These are phyloP conservation scores for Silybum marianum DNA, from an alignment of 129 eudicot species.

Conservation along the genomic window DNA sequence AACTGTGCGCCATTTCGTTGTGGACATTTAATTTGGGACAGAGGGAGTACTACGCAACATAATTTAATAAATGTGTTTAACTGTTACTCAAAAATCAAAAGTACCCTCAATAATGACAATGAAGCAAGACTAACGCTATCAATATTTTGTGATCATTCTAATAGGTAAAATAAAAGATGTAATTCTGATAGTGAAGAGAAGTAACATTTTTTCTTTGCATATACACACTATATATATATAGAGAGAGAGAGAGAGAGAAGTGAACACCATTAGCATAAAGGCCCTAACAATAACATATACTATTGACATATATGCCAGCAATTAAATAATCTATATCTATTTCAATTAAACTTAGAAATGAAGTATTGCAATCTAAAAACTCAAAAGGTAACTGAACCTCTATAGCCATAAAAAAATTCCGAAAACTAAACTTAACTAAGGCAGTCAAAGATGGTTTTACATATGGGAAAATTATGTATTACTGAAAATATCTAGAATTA, in stretches of 20 bases:
- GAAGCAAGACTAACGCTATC: not conserved
- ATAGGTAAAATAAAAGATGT: not conserved
- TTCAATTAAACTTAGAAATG: not conserved
- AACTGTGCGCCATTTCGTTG: no score
- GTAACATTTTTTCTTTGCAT: not conserved
- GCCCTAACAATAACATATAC: not conserved
- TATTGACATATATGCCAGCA: not conserved
- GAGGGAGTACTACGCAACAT: not conserved
- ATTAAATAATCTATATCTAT: not conserved
- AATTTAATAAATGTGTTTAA: not conserved
- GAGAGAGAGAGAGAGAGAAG: not conserved
- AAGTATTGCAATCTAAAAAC: no score
- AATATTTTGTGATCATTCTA: not conserved
- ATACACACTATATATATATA: not conserved
- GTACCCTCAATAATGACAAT: not conserved
- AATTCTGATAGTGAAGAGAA: no score
- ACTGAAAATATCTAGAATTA: not conserved
- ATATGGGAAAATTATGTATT: not conserved
- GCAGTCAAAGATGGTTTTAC: not conserved
- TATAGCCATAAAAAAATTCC: not conserved
- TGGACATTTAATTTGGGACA: no score
- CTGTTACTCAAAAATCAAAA: not conserved
- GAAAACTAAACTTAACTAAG: not conserved
- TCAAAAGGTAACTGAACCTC: not conserved
- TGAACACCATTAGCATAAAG: not conserved